Conservation (phyloP, 495 filamentous ascomycete species). For the Rusavskia elegans region DNA sequence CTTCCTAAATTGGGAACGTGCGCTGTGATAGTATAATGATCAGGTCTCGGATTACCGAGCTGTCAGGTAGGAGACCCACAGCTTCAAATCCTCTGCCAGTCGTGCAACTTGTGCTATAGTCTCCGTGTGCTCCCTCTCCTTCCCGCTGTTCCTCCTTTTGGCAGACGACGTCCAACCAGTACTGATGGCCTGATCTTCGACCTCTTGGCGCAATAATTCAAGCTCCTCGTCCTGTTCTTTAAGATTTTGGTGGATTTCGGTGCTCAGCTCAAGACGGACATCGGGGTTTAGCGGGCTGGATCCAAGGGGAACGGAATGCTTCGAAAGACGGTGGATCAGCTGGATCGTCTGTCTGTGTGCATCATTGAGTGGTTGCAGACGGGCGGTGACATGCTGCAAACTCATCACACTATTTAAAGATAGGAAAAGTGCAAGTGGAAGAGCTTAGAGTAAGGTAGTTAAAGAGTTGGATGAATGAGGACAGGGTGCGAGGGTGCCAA, state of each 20-base stretch:
- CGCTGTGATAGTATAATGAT: slow-evolving; percentile 27
- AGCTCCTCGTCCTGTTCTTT: slow-evolving; percentile 79
- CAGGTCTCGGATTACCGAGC: slow-evolving; percentile 1
- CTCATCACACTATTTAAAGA: slow-evolving; percentile 1
- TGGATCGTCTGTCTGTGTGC: slow-evolving; percentile 49
- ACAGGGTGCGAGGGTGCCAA: no score
- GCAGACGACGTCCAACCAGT: slow-evolving; percentile 19
- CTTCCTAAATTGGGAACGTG: slow-evolving; percentile 59
- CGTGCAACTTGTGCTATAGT: slow-evolving; percentile 46
- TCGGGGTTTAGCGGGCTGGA: slow-evolving; percentile 32
- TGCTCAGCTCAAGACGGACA: slow-evolving; percentile 57
- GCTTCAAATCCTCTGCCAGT: slow-evolving; percentile 49
- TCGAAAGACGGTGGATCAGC: slow-evolving; percentile 60
- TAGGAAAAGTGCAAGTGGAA: neutral
- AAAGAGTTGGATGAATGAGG: no score
- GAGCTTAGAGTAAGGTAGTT: no score
- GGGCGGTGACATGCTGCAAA: slow-evolving; percentile 39
- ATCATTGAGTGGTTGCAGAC: slow-evolving; percentile 52
- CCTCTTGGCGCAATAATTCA: slow-evolving; percentile 64
- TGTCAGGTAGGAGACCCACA: slow-evolving; percentile 5
- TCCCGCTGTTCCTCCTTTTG: slow-evolving; percentile 25
- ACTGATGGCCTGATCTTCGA: slow-evolving; percentile 40
- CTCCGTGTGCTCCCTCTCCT: slow-evolving; percentile 39
- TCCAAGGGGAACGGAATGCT: slow-evolving; percentile 48
- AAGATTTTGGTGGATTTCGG: slow-evolving; percentile 67